These are phyloP conservation scores for Curvularia eragrostidis DNA, from an alignment of 2,329 filamentous ascomycete genomes.

Conservation along the genomic window DNA sequence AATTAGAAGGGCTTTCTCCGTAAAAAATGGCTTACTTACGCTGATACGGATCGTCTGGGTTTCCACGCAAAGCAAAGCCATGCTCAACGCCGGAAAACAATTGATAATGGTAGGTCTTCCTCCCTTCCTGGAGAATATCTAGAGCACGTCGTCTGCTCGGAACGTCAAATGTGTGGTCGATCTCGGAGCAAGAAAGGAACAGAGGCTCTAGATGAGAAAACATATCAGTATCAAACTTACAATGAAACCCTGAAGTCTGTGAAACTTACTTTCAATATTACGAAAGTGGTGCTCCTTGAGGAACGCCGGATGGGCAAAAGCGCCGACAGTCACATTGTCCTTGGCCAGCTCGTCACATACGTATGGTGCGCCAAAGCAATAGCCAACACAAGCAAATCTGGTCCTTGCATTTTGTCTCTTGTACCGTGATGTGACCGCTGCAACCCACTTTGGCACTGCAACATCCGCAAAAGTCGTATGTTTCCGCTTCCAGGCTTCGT, in stretches of 20 bases:
- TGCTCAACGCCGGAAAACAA: slow-evolving; percentile 45
- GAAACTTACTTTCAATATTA: slow-evolving; percentile 42
- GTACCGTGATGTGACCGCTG: slow-evolving; percentile 49
- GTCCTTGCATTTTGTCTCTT: slow-evolving; percentile 35
- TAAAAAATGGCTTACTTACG: background rate
- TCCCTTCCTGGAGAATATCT: slow-evolving; percentile 52
- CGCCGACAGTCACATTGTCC: slow-evolving; percentile 52
- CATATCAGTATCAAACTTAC: background rate
- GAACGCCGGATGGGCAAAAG: slow-evolving; percentile 60
- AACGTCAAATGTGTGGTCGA: slow-evolving; percentile 54
- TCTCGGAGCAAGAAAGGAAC: slow-evolving; percentile 56
- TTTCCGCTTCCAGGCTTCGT: slow-evolving; percentile 58
- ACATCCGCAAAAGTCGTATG: slow-evolving; percentile 54
- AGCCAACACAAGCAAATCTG: slow-evolving; percentile 54
- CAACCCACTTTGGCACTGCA: slow-evolving; percentile 56
- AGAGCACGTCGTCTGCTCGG: slow-evolving; percentile 51
- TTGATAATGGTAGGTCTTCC: slow-evolving; percentile 47
- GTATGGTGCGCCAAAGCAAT: slow-evolving; percentile 53
- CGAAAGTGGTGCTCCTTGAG: slow-evolving; percentile 57
- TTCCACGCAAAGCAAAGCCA: slow-evolving; percentile 46
- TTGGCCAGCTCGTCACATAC: slow-evolving; percentile 53
- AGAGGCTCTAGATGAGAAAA: slow-evolving; percentile 44
- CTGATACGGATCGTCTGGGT: slow-evolving; percentile 55
- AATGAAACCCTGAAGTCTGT: background rate
- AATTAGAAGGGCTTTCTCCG: background rate